These are phyloP conservation scores for Ceratocystis albifundus DNA, from an alignment of 2,329 filamentous ascomycete species.

Conservation along the genomic window DNA sequence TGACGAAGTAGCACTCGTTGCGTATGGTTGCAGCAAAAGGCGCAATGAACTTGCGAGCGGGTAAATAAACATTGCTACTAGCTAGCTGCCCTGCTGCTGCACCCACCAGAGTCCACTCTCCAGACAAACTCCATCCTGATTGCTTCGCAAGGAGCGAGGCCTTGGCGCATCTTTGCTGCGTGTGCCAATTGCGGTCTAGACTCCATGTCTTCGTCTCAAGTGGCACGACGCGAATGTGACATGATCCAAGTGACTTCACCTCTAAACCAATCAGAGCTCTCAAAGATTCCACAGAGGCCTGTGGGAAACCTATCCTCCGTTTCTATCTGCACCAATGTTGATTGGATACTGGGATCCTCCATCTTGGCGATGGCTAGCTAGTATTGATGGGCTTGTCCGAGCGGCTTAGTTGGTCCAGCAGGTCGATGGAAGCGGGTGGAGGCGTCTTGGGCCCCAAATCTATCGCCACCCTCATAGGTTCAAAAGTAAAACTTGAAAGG, in stretches of 20 bases:
- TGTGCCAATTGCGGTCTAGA: neutral
- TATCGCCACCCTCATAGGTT: neutral
- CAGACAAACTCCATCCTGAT: neutral
- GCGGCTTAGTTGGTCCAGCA: neutral
- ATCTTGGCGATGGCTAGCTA: neutral
- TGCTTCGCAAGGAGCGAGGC: neutral
- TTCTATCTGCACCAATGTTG: neutral
- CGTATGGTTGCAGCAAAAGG: neutral
- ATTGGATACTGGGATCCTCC: neutral
- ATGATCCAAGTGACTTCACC: neutral
- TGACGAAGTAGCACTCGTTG: neutral
- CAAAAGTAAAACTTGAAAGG: neutral
- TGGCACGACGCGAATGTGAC: slow-evolving; percentile 3
- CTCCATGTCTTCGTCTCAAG: neutral
- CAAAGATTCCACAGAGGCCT: neutral
- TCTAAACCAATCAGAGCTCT: neutral
- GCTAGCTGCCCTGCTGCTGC: neutral
- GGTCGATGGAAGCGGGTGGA: neutral
- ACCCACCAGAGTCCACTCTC: neutral
- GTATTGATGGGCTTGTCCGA: neutral
- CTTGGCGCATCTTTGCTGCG: neutral
- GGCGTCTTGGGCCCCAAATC: neutral
- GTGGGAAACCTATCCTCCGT: neutral
- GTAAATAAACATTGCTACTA: neutral
- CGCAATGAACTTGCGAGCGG: neutral